phyloP scores from a whole-genome alignment of 305 asterid species.

The Plantago coronopus region DNA sequence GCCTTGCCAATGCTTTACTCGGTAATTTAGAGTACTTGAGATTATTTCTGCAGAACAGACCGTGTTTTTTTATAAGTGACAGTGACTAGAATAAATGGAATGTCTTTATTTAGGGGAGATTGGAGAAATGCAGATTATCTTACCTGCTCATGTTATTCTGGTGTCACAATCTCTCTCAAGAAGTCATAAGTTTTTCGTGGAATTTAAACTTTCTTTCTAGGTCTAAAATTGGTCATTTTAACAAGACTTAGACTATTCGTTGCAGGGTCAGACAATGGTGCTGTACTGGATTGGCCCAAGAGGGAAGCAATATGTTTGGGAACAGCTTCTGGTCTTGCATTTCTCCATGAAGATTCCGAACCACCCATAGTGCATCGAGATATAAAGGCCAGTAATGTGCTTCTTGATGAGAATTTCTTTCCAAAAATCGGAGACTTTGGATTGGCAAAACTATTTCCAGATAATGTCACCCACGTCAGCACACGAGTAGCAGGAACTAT shows the following conservation, averaged over 20 bases:
- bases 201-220: no score
- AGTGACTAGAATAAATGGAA: no score
- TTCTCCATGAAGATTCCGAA: conserved; percentile 72
- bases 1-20: conserved; percentile 66
- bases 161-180: no score
- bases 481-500: conserved; percentile 88
- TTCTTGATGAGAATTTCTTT: conserved; percentile 54
- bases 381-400: conserved; percentile 86
- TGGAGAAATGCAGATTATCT: no score
- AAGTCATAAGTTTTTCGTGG: no score
- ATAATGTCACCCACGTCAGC: conserved; percentile 81
- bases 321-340: conserved; percentile 73
- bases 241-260: background rate
- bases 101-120: no score
- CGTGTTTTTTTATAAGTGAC: background rate
- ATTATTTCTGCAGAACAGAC: background rate
- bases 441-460: conserved; percentile 80
- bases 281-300: conserved; percentile 55
- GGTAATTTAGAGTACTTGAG: conserved; percentile 32
- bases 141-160: no score
- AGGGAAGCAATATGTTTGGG: conserved; percentile 67
- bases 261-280: conserved; percentile 49
- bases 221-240: background rate
- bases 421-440: conserved; percentile 89
- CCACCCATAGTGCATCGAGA: conserved; percentile 78